phyloP scores from a whole-genome alignment of 2,329 filamentous ascomycete species.

The Aschersonia sp. region DNA sequence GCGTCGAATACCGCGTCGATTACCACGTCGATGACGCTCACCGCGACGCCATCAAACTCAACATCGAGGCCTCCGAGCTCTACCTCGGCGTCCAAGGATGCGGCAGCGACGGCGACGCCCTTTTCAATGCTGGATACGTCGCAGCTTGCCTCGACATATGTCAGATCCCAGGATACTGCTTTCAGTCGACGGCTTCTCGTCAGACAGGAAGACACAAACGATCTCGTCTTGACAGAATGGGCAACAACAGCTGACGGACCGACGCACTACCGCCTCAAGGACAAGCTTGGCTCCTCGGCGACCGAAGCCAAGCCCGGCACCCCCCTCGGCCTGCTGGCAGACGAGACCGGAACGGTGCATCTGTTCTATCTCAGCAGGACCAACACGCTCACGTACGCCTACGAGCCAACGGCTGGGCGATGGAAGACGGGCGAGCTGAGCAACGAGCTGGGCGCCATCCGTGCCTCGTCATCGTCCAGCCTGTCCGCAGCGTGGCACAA shows the following conservation, averaged over 20 bases:
- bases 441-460: neutral
- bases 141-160: slow-evolving; percentile 6
- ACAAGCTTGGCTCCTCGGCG: slow-evolving; percentile 3
- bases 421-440: slow-evolving; percentile 7
- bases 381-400: slow-evolving; percentile 6
- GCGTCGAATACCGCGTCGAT: too few relatives aligned
- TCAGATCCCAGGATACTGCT: neutral
- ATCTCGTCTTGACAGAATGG: slow-evolving; percentile 8
- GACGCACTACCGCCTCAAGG: slow-evolving; percentile 4
- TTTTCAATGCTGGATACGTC: slow-evolving; percentile 7
- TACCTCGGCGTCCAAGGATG: neutral
- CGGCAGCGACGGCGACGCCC: neutral
- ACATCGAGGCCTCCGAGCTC: neutral
- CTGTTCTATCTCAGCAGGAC: slow-evolving; percentile 10
- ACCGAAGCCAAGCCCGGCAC: slow-evolving; percentile 7
- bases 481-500: slow-evolving; percentile 9
- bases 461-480: slow-evolving; percentile 3
- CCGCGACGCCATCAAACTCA: neutral
- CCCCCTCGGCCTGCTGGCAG: slow-evolving; percentile 6
- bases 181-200: slow-evolving; percentile 7
- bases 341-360: slow-evolving; percentile 7
- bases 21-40: too few relatives aligned
- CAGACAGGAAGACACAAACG: slow-evolving; percentile 9
- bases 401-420: slow-evolving; percentile 3
- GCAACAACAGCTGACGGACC: neutral